Evolutionary conservation across 129 eudicot genomes (phyloP).

Genomic region (Centella asiatica): DNA sequence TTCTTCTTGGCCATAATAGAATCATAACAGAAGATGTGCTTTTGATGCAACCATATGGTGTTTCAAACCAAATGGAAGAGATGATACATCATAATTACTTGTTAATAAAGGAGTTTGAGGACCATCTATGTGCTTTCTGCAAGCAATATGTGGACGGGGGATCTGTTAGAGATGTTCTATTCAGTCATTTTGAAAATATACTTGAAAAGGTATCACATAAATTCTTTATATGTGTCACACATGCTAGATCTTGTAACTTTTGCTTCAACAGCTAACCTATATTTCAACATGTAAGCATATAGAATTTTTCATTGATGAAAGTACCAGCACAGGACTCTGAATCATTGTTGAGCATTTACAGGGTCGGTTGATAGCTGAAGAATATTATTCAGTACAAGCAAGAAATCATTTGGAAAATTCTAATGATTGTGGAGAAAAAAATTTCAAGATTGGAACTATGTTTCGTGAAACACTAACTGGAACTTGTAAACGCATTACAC

Average conservation of each 20-base stretch:
- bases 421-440: slow-evolving; percentile 1
- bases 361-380: slow-evolving; percentile 41
- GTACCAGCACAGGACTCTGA: background rate
- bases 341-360: slow-evolving; percentile 22
- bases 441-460: slow-evolving; percentile 27
- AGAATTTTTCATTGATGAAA: background rate
- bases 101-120: slow-evolving; percentile 46
- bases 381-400: slow-evolving; percentile 24
- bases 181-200: slow-evolving; percentile 48
- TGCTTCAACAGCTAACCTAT: background rate
- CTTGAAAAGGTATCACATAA: slow-evolving; percentile 39
- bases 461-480: slow-evolving; percentile 35
- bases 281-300: background rate
- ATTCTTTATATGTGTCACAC: background rate
- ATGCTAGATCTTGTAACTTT: background rate
- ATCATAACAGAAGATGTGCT: slow-evolving; percentile 23
- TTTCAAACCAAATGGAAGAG: slow-evolving; percentile 64
- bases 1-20: slow-evolving; percentile 56
- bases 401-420: slow-evolving; percentile 21
- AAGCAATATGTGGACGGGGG: slow-evolving; percentile 28
- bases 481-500: slow-evolving; percentile 26
- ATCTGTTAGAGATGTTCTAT: slow-evolving; percentile 38
- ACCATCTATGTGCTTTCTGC: slow-evolving; percentile 33
- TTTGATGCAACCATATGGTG: slow-evolving; percentile 36
- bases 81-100: slow-evolving; percentile 49